A percentile compares a stretch with the other conserved stretches of the same genome.
phyloP scores from a whole-genome alignment of 805 yeast species.

The Candida chilensis region DNA sequence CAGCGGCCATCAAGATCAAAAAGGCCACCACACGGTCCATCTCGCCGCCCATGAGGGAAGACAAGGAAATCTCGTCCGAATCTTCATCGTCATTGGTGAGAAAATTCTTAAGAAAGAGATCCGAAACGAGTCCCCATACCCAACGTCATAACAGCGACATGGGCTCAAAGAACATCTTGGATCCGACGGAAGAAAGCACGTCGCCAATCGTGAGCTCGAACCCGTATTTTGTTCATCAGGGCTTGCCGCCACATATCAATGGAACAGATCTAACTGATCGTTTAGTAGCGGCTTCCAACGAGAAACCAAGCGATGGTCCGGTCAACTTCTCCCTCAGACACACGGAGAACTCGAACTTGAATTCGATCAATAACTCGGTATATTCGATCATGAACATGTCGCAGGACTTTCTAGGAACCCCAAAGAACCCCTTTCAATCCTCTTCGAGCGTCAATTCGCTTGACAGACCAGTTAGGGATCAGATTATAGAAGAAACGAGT shows the following conservation, averaged over 20 bases:
- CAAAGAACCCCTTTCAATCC: not conserved
- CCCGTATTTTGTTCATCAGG: conserved; percentile 50
- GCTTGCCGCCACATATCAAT: conserved; percentile 43
- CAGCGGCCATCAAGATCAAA: conserved; percentile 4
- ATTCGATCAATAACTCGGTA: conserved; percentile 11
- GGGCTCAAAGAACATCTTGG: not conserved
- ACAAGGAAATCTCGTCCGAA: not conserved
- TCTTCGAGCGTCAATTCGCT: too few species aligned
- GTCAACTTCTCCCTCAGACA: conserved; percentile 2
- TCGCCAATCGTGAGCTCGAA: conserved; percentile 13
- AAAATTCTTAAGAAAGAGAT: conserved; percentile 9
- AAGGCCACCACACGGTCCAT: conserved; percentile 4
- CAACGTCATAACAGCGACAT: not conserved
- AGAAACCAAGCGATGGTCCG: conserved; percentile 3
- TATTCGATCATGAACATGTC: conserved; percentile 25
- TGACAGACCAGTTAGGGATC: conserved; percentile 4
- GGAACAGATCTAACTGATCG: conserved; percentile 1
- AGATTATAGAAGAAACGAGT: conserved; percentile 7
- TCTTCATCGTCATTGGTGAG: conserved; percentile 4
- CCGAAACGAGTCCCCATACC: conserved; percentile 8
- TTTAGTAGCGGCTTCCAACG: conserved; percentile 2
- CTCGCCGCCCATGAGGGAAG: conserved; percentile 4
- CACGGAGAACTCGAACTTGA: conserved; percentile 8
- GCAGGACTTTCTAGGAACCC: conserved; percentile 9
- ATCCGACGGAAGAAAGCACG: not conserved